These are phyloP conservation scores for Colletotrichum sp. DNA, from an alignment of 2,329 filamentous ascomycete genomes.

Conservation along the genomic window DNA sequence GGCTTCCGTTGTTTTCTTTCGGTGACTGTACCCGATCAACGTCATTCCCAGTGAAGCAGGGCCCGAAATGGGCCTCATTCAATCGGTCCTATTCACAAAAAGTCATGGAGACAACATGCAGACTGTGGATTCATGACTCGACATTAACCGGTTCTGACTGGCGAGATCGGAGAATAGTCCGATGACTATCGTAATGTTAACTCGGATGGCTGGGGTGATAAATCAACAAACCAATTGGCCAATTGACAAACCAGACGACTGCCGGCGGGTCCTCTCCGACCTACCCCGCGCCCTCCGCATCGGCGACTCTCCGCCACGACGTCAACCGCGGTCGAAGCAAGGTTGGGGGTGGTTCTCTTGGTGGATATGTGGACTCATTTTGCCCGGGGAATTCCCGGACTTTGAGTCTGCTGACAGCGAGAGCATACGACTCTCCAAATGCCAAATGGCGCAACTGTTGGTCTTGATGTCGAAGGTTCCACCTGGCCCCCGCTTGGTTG, in stretches of 20 bases:
- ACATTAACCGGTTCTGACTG: background rate
- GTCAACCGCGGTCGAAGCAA: background rate
- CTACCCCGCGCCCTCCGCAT: slow-evolving; percentile 15
- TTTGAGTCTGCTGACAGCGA: background rate
- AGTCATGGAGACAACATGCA: background rate
- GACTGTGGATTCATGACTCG: slow-evolving; percentile 6
- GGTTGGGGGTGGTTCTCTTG: background rate
- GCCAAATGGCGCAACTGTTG: background rate
- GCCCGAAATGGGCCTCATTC: background rate
- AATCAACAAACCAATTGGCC: background rate
- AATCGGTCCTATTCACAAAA: slow-evolving; percentile 2
- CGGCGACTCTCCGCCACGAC: background rate
- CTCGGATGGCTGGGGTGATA: background rate
- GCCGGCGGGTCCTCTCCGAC: background rate
- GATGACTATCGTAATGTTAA: background rate
- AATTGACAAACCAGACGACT: background rate
- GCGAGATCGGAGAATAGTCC: background rate
- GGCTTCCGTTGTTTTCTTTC: background rate
- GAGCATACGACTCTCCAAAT: background rate
- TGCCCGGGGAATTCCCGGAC: background rate
- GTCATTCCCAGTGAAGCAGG: background rate
- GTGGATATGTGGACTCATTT: background rate
- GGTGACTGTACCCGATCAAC: background rate
- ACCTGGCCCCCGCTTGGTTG: background rate
- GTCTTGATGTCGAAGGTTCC: background rate